These are phyloP conservation scores for Stylonectria norvegica DNA, from an alignment of 2,329 filamentous ascomycete genomes.

Conservation along the genomic window DNA sequence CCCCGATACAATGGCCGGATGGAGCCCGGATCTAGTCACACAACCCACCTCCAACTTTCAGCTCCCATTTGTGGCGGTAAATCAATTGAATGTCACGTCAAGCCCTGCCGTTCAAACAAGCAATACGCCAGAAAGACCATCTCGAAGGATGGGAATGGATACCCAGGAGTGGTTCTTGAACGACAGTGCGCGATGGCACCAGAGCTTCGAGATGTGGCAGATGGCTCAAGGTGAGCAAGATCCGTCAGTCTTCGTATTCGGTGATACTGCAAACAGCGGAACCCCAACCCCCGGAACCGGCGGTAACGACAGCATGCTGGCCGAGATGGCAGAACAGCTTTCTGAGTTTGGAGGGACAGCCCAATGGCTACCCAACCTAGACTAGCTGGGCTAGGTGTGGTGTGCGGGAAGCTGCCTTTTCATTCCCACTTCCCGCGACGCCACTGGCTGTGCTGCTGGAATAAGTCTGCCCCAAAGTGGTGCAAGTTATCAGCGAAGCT, in stretches of 20 bases:
- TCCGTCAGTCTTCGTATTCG: conserved; percentile 30
- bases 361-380: conserved; percentile 36
- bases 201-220: conserved; percentile 55
- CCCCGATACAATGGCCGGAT: conserved; percentile 25
- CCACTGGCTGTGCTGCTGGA: no score
- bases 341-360: conserved; percentile 30
- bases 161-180: conserved; percentile 56
- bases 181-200: conserved; percentile 56
- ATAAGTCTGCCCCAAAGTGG: no score
- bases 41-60: conserved; percentile 21
- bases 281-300: conserved; percentile 17
- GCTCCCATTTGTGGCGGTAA: conserved; percentile 19
- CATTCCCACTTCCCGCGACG: no score
- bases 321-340: conserved; percentile 21
- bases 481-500: no score
- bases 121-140: conserved; percentile 15
- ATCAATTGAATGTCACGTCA: conserved; percentile 10
- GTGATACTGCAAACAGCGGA: conserved; percentile 17
- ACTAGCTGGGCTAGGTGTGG: conserved; percentile 21
- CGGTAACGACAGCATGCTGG: conserved; percentile 13
- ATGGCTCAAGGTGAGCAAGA: conserved; percentile 29
- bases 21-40: conserved; percentile 20
- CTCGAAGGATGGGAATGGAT: conserved; percentile 39
- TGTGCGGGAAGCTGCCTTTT: no score
- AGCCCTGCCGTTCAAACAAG: conserved; percentile 16